phyloP scores from a whole-genome alignment of 306 rosid species.

The cucumber (Cucumis sativus) region Cucumber_9930_V3 NC_026657.2:29743501-29744000 shows the following conservation, averaged over 20 bases:
- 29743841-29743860: constrained; percentile 69
- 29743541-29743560: constrained; percentile 72
- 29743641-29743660: constrained; percentile 83
- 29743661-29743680: constrained; percentile 76
- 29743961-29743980: constrained; percentile 66
- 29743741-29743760: constrained; percentile 75
- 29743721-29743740: constrained; percentile 92
- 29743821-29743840: constrained; percentile 55
- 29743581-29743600: constrained; percentile 49
- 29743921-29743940: constrained; percentile 94
- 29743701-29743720: constrained; percentile 78
- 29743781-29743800: constrained; percentile 84
- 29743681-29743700: constrained; percentile 71
- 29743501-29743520: constrained; percentile 93
- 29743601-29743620: constrained; percentile 53
- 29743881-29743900: constrained; percentile 97
- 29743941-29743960: constrained; percentile 51
- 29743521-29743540: constrained; percentile 58
- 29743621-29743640: constrained; percentile 58
- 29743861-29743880: constrained; percentile 68
- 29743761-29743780: constrained; percentile 85
- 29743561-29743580: constrained; percentile 39
- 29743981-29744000: constrained; percentile 94
- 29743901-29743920: constrained; percentile 92
- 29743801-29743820: constrained; percentile 76